Evolutionary conservation across 2,329 filamentous ascomycete species (phyloP).

Genomic region (Colletotrichum sp.): DNA sequence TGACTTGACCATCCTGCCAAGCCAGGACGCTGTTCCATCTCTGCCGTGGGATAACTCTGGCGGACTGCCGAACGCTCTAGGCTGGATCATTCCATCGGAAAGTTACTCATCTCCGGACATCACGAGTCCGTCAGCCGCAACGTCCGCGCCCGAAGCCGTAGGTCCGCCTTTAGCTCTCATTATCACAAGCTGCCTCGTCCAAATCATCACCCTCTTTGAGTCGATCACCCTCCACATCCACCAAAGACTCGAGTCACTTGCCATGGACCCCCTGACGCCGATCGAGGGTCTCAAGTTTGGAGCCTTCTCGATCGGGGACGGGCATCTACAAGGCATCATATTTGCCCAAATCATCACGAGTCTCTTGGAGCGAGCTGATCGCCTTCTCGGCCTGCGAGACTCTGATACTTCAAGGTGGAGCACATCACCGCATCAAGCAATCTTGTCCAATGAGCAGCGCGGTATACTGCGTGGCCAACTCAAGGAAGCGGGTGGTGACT

Average conservation of each 20-base stretch:
- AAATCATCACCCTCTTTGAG: conserved; percentile 29
- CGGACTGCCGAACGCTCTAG: neutral
- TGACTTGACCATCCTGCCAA: neutral
- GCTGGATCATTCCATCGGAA: neutral
- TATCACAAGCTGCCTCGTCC: conserved; percentile 32
- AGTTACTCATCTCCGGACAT: neutral
- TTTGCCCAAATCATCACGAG: conserved; percentile 27
- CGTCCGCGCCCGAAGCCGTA: neutral
- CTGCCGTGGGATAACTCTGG: neutral
- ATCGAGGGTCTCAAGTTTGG: conserved; percentile 27
- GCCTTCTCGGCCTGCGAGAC: neutral
- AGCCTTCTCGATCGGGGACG: conserved; percentile 26
- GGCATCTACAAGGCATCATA: conserved; percentile 28
- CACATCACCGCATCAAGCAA: neutral
- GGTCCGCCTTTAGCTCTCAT: conserved; percentile 30
- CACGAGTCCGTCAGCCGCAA: neutral
- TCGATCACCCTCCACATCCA: conserved; percentile 22
- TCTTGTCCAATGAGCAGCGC: neutral
- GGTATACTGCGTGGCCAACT: neutral
- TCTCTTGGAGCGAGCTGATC: neutral
- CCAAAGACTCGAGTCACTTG: conserved; percentile 20
- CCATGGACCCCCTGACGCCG: conserved; percentile 13
- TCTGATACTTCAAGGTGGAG: neutral
- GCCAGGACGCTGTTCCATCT: neutral
- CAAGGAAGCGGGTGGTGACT: neutral